These are phyloP conservation scores for Candida morakotiae DNA, from an alignment of 805 yeast genomes.

Conservation along the genomic window DNA sequence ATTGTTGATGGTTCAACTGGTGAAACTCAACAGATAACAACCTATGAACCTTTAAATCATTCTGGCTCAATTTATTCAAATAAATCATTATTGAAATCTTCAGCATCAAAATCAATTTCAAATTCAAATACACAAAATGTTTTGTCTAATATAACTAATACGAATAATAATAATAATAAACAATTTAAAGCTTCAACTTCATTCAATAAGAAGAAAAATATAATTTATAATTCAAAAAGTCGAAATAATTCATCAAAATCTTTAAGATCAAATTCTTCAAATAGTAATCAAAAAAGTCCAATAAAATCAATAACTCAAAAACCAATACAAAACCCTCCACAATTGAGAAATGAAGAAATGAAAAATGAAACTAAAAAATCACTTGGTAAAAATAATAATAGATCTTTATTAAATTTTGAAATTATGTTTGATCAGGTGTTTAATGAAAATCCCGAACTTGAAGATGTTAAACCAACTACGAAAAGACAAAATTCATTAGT, in stretches of 20 bases:
- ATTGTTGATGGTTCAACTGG: conserved; percentile 25
- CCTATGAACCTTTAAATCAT: conserved; percentile 16
- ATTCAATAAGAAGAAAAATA: conserved; percentile 29
- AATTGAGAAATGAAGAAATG: conserved; percentile 13
- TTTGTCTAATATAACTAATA: conserved; percentile 31
- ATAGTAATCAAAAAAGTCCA: neutral
- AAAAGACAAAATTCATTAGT: conserved; percentile 7
- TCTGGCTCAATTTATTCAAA: conserved; percentile 20
- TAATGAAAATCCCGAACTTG: conserved; percentile 13
- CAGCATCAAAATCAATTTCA: neutral
- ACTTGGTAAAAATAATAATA: conserved; percentile 17
- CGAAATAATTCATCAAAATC: conserved; percentile 7
- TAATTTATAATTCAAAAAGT: conserved; percentile 9
- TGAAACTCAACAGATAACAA: conserved; percentile 16
- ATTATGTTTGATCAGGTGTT: conserved; percentile 30
- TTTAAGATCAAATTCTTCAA: conserved; percentile 7
- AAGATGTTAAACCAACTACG: neutral
- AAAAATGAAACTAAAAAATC: too few relatives aligned
- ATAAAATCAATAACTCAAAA: conserved; percentile 9
- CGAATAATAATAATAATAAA: conserved; percentile 12
- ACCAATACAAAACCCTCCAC: conserved; percentile 15
- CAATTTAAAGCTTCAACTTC: conserved; percentile 37
- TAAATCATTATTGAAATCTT: conserved; percentile 10
- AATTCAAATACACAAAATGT: conserved; percentile 11
- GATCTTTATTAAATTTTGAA: conserved; percentile 27